Percentiles rank a stretch among this genome's conserved stretches.
Evolutionary conservation across 257 asterid species (phyloP).

Genomic region (Solanum clarkiae): DNA sequence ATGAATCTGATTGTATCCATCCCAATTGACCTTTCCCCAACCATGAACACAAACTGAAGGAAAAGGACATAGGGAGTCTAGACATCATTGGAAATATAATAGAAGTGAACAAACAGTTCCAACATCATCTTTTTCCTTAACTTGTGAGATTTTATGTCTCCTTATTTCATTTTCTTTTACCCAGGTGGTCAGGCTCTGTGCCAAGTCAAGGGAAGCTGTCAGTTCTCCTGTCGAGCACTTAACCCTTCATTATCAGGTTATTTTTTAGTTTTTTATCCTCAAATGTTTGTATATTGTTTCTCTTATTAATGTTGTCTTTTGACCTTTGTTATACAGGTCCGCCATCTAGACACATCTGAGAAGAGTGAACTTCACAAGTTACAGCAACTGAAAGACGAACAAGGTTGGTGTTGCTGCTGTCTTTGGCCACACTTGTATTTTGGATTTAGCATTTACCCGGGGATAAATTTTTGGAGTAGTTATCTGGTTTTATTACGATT

Average conservation of each 20-base stretch:
- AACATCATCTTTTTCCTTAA: neutral
- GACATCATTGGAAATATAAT: neutral
- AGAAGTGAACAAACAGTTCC: neutral
- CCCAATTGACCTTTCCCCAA: neutral
- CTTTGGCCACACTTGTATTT: neutral
- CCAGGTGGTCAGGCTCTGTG: constrained; percentile 95
- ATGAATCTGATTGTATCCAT: neutral
- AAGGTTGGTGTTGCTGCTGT: constrained; percentile 33
- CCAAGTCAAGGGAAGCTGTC: constrained; percentile 99
- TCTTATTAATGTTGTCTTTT: neutral
- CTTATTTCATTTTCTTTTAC: neutral
- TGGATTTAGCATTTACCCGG: neutral
- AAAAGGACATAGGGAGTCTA: neutral
- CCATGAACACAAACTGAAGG: neutral
- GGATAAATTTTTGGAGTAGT: neutral
- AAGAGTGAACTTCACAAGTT: constrained; percentile 98
- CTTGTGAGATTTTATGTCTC: neutral
- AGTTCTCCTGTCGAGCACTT: constrained; percentile 97
- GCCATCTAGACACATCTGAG: constrained; percentile 96
- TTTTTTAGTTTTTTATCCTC: neutral
- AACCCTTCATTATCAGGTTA: constrained; percentile 96
- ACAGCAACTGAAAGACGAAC: constrained; percentile 98
- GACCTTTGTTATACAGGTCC: constrained; percentile 45
- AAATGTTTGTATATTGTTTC: neutral
- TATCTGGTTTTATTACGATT: neutral